Evolutionary conservation across 2,329 filamentous ascomycete genomes (phyloP).

Genomic region (Penicillium olsonii): DNA sequence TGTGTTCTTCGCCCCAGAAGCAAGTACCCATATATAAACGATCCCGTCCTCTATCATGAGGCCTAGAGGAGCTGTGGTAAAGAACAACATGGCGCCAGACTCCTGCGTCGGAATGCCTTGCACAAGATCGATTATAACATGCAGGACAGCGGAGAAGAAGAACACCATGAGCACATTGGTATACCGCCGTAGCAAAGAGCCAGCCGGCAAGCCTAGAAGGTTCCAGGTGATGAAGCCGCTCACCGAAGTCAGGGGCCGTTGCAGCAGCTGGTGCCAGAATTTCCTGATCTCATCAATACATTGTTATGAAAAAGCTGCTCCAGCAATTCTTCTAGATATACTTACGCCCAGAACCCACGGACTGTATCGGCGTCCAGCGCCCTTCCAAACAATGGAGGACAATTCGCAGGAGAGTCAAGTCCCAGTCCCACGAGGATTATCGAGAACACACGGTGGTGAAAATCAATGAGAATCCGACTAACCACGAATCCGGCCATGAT

Average conservation of each 20-base stretch:
- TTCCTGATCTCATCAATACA: conserved; percentile 14
- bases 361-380: conserved; percentile 22
- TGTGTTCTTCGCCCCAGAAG: background rate
- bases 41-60: conserved; percentile 33
- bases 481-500: conserved; percentile 14
- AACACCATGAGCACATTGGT: conserved; percentile 30
- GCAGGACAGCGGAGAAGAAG: conserved; percentile 26
- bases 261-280: conserved; percentile 30
- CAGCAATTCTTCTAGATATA: background rate
- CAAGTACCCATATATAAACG: conserved; percentile 17
- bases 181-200: conserved; percentile 25
- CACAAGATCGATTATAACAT: conserved; percentile 18
- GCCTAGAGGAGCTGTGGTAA: conserved; percentile 22
- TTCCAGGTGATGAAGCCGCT: conserved; percentile 16
- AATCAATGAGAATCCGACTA: conserved; percentile 16
- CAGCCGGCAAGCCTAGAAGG: conserved; percentile 17
- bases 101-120: conserved; percentile 15
- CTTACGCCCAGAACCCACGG: conserved; percentile 27
- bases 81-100: conserved; percentile 28
- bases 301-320: no score
- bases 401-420: conserved; percentile 10
- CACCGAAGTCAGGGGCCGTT: conserved; percentile 23
- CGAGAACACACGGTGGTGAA: conserved; percentile 15
- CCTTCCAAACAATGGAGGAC: conserved; percentile 24
- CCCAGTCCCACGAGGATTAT: conserved; percentile 15